Evolutionary conservation across 2,329 filamentous ascomycete species (phyloP).

Genomic region (Cordyceps farinosa): DNA sequence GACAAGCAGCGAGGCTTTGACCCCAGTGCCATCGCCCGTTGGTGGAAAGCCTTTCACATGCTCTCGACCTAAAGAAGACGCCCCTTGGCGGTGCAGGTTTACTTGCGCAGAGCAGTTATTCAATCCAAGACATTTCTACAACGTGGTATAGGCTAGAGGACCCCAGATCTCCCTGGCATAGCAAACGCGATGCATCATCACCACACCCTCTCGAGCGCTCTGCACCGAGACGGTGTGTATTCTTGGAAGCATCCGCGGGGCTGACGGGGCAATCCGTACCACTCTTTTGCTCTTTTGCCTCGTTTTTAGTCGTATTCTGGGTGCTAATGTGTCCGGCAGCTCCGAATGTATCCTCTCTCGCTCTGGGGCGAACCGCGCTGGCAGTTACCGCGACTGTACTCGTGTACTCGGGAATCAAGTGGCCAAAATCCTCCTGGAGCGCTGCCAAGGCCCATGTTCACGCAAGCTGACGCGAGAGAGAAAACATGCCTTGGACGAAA

Average conservation of each 20-base stretch:
- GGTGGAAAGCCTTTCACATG: constrained; percentile 18
- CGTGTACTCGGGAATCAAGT: background rate
- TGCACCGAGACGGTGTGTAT: background rate
- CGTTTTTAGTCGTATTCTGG: constrained; percentile 1
- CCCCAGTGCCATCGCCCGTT: constrained; percentile 18
- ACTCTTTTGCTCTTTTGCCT: constrained; percentile 1
- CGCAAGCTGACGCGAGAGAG: constrained; percentile 6
- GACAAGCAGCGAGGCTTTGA: constrained; percentile 26
- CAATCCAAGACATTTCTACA: constrained; percentile 13
- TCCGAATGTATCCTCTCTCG: background rate
- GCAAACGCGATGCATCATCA: constrained; percentile 15
- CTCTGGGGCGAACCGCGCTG: background rate
- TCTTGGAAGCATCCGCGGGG: constrained; percentile 10
- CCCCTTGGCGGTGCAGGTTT: background rate
- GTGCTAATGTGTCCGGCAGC: constrained; percentile 6
- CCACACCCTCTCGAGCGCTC: constrained; percentile 9
- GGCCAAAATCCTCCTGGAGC: background rate
- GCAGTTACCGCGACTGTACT: background rate
- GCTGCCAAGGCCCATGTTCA: constrained; percentile 16
- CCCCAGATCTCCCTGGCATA: background rate
- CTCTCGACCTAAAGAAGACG: background rate
- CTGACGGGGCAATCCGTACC: background rate
- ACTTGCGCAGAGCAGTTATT: background rate
- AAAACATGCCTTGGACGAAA: constrained; percentile 7
- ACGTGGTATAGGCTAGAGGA: constrained; percentile 1